Percentiles rank a stretch among this genome's conserved stretches.
Evolutionary conservation across 805 yeast genomes (phyloP).

Genomic region (Komagataella populi): DNA sequence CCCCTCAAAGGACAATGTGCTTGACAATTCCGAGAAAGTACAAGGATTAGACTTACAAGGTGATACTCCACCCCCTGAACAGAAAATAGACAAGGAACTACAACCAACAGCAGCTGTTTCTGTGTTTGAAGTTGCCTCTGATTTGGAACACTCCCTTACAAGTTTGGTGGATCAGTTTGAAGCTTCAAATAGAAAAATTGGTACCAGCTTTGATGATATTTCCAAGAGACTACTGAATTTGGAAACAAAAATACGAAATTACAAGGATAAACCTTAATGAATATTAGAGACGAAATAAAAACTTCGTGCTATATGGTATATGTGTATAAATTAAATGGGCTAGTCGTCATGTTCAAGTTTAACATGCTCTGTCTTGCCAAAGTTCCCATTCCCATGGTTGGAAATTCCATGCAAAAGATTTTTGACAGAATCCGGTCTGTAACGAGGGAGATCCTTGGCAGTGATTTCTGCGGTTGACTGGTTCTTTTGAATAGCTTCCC

Average conservation of each 20-base stretch:
- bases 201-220: not conserved
- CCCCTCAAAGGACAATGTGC: not conserved
- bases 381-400: not conserved
- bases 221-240: not conserved
- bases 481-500: conserved; percentile 89
- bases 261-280: not conserved
- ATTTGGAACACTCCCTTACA: conserved; percentile 1
- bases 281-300: not conserved
- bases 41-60: not conserved
- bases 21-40: not conserved
- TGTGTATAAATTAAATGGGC: not conserved
- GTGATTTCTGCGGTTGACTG: conserved; percentile 61
- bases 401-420: not conserved
- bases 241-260: not conserved
- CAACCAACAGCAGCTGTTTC: not conserved
- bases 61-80: not conserved
- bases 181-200: not conserved
- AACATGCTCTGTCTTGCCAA: not conserved
- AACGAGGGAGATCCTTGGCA: not conserved
- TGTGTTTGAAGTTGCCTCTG: conserved; percentile 1
- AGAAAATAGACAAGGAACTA: not conserved
- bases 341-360: not conserved
- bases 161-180: conserved; percentile 1
- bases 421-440: not conserved
- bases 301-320: not conserved